phyloP scores from a whole-genome alignment of 345 rosid genomes.

The Brassica nigra region DNA sequence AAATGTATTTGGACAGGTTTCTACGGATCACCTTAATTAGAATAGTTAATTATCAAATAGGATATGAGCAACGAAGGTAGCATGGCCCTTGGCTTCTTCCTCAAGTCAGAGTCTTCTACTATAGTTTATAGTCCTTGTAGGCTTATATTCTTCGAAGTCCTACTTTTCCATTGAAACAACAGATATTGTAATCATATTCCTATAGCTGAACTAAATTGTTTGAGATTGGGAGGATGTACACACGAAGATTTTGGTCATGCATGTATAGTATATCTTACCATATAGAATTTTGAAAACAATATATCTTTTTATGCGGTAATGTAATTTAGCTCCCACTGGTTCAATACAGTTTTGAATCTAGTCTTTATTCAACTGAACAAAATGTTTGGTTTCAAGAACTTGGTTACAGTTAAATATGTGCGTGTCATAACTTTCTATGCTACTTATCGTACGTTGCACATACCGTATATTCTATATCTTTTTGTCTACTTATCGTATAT shows the following conservation, averaged over 20 bases:
- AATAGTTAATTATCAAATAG: slow-evolving; percentile 15
- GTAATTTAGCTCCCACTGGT: background rate
- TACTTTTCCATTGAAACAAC: background rate
- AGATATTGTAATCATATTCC: slow-evolving; percentile 3
- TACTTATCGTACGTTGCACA: background rate
- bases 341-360: background rate
- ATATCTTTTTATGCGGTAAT: background rate
- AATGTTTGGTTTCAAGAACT: background rate
- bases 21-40: background rate
- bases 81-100: slow-evolving; percentile 39
- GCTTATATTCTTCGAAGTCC: background rate
- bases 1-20: slow-evolving; percentile 7
- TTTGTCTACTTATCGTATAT: background rate
- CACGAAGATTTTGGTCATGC: background rate
- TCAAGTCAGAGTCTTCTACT: slow-evolving; percentile 15
- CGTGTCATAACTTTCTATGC: background rate
- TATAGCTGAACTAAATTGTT: slow-evolving; percentile 1
- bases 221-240: background rate
- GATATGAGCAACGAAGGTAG: slow-evolving; percentile 18
- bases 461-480: background rate
- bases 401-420: background rate
- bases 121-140: background rate
- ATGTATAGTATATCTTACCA: background rate
- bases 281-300: background rate
- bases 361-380: background rate